Evolutionary conservation across 2,329 filamentous ascomycete species (phyloP), one percentile per base, ranked within the genome.

Genomic region (Pseudogymnoascus sp.): DNA sequence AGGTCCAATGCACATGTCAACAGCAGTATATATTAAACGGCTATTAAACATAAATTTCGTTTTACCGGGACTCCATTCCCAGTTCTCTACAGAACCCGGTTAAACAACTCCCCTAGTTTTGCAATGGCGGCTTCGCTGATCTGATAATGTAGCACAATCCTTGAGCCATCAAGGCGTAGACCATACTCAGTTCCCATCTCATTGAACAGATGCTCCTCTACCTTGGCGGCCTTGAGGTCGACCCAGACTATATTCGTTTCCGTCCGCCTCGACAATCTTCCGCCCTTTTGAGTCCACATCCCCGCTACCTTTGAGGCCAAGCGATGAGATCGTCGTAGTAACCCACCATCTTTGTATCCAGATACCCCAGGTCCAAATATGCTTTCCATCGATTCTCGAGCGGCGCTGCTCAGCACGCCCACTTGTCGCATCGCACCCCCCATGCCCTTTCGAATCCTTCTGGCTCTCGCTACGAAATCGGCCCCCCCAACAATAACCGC

Each of bases 171-270:
- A 12, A 86, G 69, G 64, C 75, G 79, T 61, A 90, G 66, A 0
- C 86, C 86, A 60, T 82, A 78, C 67, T 82, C 78, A 64, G 81
- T 73, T 1, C 78, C 84, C 37, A 82, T 72, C 61, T 78, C 75
- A 8, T 81, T 78, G 63, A 86, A 82, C 39, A 80, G 76, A 59
- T 81, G 77, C 4, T 71, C 71, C 2, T 76, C 75, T 33, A 86
- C 71, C 0, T 80, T 80, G n/a, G 79, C 78, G 6, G 76, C 76
- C 35, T 81, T 78, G 7, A 89, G 75, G 72, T 89, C 83, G 63
- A 89, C 71, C 87, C 86, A 90, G 8, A 89, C 84, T 86, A 89
- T 89, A 68, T 90, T 90, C 15, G 87, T 89, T 71, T 90, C 84
- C 2, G 86, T 82, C 0, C 83, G 80, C 60, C 82, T 77, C 14